phyloP scores from a whole-genome alignment of 805 yeast genomes.

The Kluyveromyces wickerhamii region DNA sequence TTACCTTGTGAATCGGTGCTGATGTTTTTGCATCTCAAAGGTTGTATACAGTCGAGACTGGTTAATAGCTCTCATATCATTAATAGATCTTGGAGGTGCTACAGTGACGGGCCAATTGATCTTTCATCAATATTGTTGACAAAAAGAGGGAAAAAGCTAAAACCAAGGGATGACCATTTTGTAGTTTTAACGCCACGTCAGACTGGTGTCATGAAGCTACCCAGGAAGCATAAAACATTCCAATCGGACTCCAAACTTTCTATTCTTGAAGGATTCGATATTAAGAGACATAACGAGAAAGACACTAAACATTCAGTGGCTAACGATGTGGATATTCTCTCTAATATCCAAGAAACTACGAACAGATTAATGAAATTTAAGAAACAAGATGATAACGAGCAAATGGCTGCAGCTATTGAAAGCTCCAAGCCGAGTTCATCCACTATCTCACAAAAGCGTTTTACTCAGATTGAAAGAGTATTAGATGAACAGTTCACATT shows the following conservation, averaged over 20 bases:
- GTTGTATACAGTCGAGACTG: too few relatives aligned
- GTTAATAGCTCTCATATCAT: too few relatives aligned
- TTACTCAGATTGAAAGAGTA: constrained; percentile 14
- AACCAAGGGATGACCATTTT: constrained; percentile 21
- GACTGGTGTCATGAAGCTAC: constrained; percentile 18
- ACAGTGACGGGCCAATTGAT: too few relatives aligned
- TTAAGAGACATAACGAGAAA: background rate
- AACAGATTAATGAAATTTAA: constrained; percentile 16
- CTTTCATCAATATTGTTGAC: too few relatives aligned
- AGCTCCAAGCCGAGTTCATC: constrained; percentile 18
- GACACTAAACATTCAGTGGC: background rate
- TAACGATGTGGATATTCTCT: constrained; percentile 1
- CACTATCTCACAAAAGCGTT: constrained; percentile 16
- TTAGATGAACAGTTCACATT: constrained; percentile 21
- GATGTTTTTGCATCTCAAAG: too few relatives aligned
- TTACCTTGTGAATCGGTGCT: too few relatives aligned
- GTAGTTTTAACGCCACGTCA: constrained; percentile 24
- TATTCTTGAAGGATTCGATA: constrained; percentile 25
- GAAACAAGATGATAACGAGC: constrained; percentile 19
- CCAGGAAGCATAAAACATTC: constrained; percentile 7
- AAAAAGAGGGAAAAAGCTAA: constrained; percentile 24
- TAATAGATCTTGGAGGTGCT: too few relatives aligned
- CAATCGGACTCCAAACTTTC: constrained; percentile 11
- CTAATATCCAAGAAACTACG: constrained; percentile 4
- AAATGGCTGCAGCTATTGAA: constrained; percentile 22